Evolutionary conservation across 768 basidiomycete genomes (phyloP), one percentile per base, ranked within the genome.

Genomic region (Trametes cubensis): DNA sequence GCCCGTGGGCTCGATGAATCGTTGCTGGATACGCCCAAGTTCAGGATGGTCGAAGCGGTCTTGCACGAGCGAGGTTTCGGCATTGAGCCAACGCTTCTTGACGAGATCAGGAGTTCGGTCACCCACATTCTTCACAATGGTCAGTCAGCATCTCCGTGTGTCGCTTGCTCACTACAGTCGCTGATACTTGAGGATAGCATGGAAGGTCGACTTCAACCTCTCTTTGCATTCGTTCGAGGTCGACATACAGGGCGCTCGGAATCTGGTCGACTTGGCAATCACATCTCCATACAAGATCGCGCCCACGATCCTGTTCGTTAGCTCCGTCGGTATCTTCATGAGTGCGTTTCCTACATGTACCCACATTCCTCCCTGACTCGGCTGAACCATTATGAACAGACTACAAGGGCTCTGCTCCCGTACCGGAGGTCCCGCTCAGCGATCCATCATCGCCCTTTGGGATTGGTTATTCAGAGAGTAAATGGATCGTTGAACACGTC

Each of bases 191-290:
- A 44, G n/a, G 6, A 11, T 38, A 69, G 79, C 76, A 0, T 80
- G 78, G 80, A 62, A 72, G 20, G 68, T 82, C 6, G 72, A 82
- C 54, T 81, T 81, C 64, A 81, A 81, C 48, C 57, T 76, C 1
- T 69, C 75, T 0, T 63, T 81, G 1, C 34, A 61, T 0, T 79
- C 79, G 2, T 80, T 76, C 62, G 77, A 79, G 47, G 60, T 71
- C 0, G 72, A 76, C 44, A 79, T 58, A 64, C 68, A 18, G 72
- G 75, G 63, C 6, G 34, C 59, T 4, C 60, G 65, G 17, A 59
- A 64, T 41, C 42, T 66, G 6, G 50, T 68, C 34, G 63, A 68
- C 30, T 57, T 68, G 11, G 56, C 65, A 0, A 50, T 68, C 4
- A 46, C 52, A 3, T 66, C 67, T 17, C 65, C 57, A 1, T 55